Conservation (phyloP, 106 monocot species). For the Hemerocallis citrina region DNA sequence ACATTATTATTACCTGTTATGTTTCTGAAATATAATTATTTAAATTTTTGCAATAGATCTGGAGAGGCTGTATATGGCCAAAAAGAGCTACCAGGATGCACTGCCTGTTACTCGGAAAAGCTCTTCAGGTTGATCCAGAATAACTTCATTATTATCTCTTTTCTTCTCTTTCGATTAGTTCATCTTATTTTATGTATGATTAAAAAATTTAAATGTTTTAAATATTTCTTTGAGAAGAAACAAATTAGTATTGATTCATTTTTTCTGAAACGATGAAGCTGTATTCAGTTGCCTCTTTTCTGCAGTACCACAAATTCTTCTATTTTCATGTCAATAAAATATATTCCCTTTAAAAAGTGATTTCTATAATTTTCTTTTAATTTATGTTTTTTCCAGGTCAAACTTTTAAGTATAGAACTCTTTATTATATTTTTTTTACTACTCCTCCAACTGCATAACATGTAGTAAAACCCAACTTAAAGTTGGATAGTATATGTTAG, state of each 20-base stretch:
- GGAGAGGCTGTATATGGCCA: not conserved
- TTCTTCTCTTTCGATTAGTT: too few species aligned
- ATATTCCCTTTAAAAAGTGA: too few species aligned
- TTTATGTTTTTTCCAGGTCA: too few species aligned
- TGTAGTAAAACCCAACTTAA: too few species aligned
- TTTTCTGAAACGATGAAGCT: not conserved
- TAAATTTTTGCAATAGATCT: not conserved
- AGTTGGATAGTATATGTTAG: too few species aligned
- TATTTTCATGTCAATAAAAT: too few species aligned
- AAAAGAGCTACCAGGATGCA: not conserved
- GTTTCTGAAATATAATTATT: not conserved
- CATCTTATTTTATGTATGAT: too few species aligned
- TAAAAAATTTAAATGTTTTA: too few species aligned
- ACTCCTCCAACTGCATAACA: too few species aligned
- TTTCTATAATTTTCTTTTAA: too few species aligned
- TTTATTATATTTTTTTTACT: not conserved
- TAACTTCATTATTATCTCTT: slow-evolving; percentile 1
- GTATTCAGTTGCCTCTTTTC: not conserved
- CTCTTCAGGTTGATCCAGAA: not conserved
- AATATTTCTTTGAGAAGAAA: too few species aligned
- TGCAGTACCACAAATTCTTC: not conserved
- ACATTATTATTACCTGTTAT: not conserved
- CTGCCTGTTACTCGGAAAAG: not conserved
- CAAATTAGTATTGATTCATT: not conserved
- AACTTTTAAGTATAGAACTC: too few species aligned